Evolutionary conservation across 1,284 basidiomycete species (phyloP), one percentile per base, ranked within the genome.

Genomic region (Grifola frondosa): DNA sequence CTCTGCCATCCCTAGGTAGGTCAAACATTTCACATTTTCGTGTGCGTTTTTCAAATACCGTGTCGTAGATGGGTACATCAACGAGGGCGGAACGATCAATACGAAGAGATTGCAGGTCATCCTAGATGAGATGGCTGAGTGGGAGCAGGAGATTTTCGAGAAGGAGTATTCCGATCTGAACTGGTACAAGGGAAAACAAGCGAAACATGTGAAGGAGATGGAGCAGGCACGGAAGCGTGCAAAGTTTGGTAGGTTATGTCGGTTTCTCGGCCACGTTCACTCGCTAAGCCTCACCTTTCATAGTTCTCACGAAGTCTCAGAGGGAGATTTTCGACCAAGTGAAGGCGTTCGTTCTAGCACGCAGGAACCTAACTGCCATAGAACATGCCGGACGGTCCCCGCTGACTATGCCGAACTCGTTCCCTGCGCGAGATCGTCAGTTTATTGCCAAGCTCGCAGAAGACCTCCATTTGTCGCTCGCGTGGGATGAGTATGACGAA

Each of bases 401-500:
- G 17, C 67, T 94, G 26, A 67, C 77, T 13, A 78, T 96, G 68
- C 78, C 78, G 21, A 94, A 95, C 59, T 74, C 72, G 9, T 85
- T 94, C 63, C 74, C 88, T 1, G 81, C 89, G 3, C 73, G 81
- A 23, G 93, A 97, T 53, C 75, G 87, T 24, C 71, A 70, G 37
- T 96, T 97, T 58, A 81, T 97, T 34, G 75, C 69, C 34, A 79
- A 78, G 23, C 71, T 97, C 15, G 83, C 86, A 5, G 75, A 81
- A 29, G 84, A 91, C 37, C 63, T 97, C 29, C 81, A 91, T 60
- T 73, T 97, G 7, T 74, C 67, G 22, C 64, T 93, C 26, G 74
- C 82, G 17, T 97, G 92, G 90, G 94, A 97, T 61, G 92, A 95
- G 59, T 92, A 83, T 52, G 87, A 94, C 55, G 86, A 88, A 2